Conservation (phyloP, 1,139 yeast species). For the Suhomyces terraborum region DNA sequence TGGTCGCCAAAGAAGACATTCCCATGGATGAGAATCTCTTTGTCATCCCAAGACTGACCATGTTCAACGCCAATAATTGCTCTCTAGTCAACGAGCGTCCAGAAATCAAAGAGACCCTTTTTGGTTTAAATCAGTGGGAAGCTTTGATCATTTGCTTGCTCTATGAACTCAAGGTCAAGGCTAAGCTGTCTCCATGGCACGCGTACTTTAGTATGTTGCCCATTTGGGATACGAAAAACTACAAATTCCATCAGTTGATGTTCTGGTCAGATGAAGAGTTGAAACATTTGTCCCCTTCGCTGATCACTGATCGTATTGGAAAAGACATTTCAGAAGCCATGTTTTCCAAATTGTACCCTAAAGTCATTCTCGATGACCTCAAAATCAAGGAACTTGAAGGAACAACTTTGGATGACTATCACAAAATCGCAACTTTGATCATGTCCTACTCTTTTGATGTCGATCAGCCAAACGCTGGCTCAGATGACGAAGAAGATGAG, state of each 20-base stretch:
- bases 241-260: conserved; percentile 66
- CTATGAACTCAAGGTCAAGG: conserved; percentile 51
- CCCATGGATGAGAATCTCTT: conserved; percentile 61
- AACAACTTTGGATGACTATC: conserved; percentile 58
- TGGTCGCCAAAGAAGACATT: conserved; percentile 66
- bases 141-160: conserved; percentile 67
- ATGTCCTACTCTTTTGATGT: conserved; percentile 51
- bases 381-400: conserved; percentile 30
- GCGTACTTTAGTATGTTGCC: conserved; percentile 78
- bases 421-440: conserved; percentile 62
- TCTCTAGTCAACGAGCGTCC: conserved; percentile 41
- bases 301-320: conserved; percentile 71
- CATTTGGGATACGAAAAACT: conserved; percentile 28
- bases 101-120: conserved; percentile 34
- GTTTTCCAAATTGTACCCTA: conserved; percentile 42
- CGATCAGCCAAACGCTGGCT: conserved; percentile 24
- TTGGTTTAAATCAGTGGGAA: conserved; percentile 70
- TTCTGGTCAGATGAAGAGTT: conserved; percentile 70
- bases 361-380: conserved; percentile 23
- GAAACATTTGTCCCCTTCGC: conserved; percentile 62
- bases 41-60: conserved; percentile 60
- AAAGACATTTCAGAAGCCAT: conserved; percentile 62
- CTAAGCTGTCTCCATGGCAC: conserved; percentile 58
- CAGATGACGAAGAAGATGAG: conserved; percentile 22
- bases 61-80: conserved; percentile 63